Percentiles rank a stretch among this genome's conserved stretches.
phyloP scores from a whole-genome alignment of 768 basidiomycete genomes.

The Tubosaeta sp. region DNA sequence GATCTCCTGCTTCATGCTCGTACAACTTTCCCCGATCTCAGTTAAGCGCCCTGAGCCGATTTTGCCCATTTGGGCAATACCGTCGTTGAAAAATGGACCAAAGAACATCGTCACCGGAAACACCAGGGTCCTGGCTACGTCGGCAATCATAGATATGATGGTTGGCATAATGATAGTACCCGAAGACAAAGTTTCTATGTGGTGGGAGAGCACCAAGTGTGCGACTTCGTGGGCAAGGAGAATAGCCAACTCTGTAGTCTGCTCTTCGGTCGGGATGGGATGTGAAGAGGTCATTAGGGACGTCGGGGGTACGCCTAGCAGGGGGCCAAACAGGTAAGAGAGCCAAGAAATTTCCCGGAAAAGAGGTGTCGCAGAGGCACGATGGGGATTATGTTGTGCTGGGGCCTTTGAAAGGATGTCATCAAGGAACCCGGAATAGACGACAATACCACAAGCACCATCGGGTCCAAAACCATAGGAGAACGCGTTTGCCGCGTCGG shows the following conservation, averaged over 20 bases:
- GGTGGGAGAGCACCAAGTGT: constrained; percentile 87
- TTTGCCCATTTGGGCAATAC: constrained; percentile 76
- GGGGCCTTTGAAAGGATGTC: constrained; percentile 60
- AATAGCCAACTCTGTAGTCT: constrained; percentile 85
- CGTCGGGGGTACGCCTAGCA: constrained; percentile 33
- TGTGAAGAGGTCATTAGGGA: constrained; percentile 32
- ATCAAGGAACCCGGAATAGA: constrained; percentile 92
- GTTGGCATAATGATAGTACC: constrained; percentile 79
- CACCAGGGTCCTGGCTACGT: constrained; percentile 70
- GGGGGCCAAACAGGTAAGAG: constrained; percentile 44
- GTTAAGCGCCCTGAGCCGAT: constrained; percentile 72
- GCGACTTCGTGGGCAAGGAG: constrained; percentile 92
- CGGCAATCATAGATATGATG: constrained; percentile 69
- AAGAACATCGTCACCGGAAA: constrained; percentile 91
- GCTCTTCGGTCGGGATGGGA: constrained; percentile 67
- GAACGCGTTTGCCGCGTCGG: constrained; percentile 85
- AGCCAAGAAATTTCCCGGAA: constrained; percentile 39
- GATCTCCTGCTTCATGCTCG: constrained; percentile 77
- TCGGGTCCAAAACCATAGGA: constrained; percentile 93
- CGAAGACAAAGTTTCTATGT: constrained; percentile 87
- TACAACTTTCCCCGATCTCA: constrained; percentile 71
- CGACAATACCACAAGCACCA: constrained; percentile 88
- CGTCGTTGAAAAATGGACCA: constrained; percentile 95
- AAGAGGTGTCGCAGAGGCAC: constrained; percentile 14
- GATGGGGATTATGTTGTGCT: constrained; percentile 22